Base-by-base conservation (phyloP, 2,329 filamentous ascomycete species). In the Fusarium sp. region DNA sequence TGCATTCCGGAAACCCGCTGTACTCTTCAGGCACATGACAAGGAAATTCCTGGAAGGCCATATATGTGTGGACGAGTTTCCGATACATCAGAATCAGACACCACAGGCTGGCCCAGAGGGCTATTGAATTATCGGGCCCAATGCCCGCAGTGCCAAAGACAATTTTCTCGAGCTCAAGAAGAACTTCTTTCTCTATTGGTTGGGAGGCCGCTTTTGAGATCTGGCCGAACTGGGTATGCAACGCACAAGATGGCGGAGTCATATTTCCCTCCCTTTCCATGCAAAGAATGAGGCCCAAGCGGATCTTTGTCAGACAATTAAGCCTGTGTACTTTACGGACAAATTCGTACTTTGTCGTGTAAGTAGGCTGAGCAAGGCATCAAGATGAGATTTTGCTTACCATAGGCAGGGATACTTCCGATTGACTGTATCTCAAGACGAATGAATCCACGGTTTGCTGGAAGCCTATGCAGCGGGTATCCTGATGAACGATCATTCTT, bases 21-120 rank as follows among this genome's bases (percentile, higher is more conserved):
- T 79, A 78, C 63, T 79, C 76, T 48, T 79, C 66, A 15, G 77
- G 77, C 17, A 78, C 77, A 72, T 79, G 77, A 31, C 77, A 79
- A 38, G 77, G 77, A 33, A 79, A 79, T 35, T 77, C 70, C 56
- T 77, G 75, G 35, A 79, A 79, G 22, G 77, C 77, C 56, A 79
- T 77, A 28, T 79, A 79, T 10, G 77, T 75, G 42, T 73, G 75
- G 52, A 79, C 75, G 35, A 79, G 67, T 65, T 79, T 79, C 47
- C 77, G 75, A 56, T 79, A 79, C 75, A 78, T 78, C 38, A 79
- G 68, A 18, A 79, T 78, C 56, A 78, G 66, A 44, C 75, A 79
- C 77, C 77, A 78, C 22, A 79, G 56, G 56, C 75, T 78, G 13
- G 77, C 76, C 77, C 76, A 79, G 12, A 79, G 70, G 20, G 77